Base-by-base conservation (phyloP, 2,329 filamentous ascomycete genomes). In the Elsinoe perseae region DNA sequence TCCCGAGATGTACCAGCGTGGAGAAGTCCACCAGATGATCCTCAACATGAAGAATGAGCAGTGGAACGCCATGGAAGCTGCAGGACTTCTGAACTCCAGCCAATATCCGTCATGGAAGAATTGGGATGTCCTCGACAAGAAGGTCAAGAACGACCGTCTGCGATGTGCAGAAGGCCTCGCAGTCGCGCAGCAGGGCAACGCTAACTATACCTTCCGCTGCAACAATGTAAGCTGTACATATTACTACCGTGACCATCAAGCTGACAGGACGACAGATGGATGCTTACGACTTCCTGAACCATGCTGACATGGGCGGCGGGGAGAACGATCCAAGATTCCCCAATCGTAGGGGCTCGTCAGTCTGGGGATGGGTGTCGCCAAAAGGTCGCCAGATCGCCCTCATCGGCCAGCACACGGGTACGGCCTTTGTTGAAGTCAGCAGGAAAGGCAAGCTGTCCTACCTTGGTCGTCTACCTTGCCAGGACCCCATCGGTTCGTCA, bases 321-420 rank as follows among this genome's bases (percentile, higher is more conserved):
- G 61, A 62, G 50, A 58, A 58, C 20, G 61, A 62, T 21, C 61
- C 61, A 16, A 56, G 59, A 9, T 61, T 54, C 42, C 61, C 57
- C n/a, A 70, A 69, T 9, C 65, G 71, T 10, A 63, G 67, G 23
- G 72, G 73, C 5, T 74, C 72, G n/a, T 73, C 70, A 1, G 77
- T 75, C 0, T 80, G 77, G 78, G 78, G 78, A 5, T 76, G 74
- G 77, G 80, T 78, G 77, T 78, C 76, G 0, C 74, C 77, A n/a
- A 71, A 75, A 44, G 77, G 77, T 25, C 77, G 79, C 18, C 79
- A 81, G 59, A 80, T 81, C 56, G 72, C 77, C 38, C 76, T 77
- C 59, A 74, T 80, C 59, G 78, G 75, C 1, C 79, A 81, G 61
- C 72, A 72, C 30, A 78, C 81, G 59, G 79, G 78, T 12, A 72